Base-by-base conservation (phyloP, 129 eudicot genomes). In the Centella asiatica region DNA sequence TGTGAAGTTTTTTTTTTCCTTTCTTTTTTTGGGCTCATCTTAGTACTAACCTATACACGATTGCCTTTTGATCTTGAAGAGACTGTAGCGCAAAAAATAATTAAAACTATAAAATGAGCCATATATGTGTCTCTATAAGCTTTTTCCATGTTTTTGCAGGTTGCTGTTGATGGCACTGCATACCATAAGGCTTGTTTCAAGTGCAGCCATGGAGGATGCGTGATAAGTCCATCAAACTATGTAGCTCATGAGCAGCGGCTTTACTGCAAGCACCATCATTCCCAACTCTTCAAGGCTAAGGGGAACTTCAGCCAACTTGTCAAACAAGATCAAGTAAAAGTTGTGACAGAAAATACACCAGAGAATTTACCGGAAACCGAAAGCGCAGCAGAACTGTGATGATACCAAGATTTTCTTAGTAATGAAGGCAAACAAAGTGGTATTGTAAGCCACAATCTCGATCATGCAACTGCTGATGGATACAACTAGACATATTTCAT, bases 121-220 rank as follows among this genome's bases (percentile, higher is more conserved):
- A n/a, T n/a, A n/a, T n/a, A n/a, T n/a, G n/a, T n/a, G n/a, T n/a
- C n/a, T n/a, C n/a, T n/a, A n/a, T n/a, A 65, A n/a, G 25, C 17
- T 62, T 68, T 3, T 13, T 44, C 44, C 7, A 5, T 40, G 26
- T 25, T 62, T 57, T 63, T 76, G 67, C 70, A 85, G 93, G 87
- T 85, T 66, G 80, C 74, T 5, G 82, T 81, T 32, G 87, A 85
- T 60, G 93, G 87, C 62, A 64, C 64, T 23, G 68, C 85, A 64
- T 85, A 85, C 80, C 93, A 85, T 62, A 75, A 64, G 82, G 63
- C 77, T 9, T 81, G 93, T 69, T 85, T 85, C 74, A 69, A 61
- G 60, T 85, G 93, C 72, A 69, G 84, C 72, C 80, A 72, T 23
- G 93, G 93, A 9, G 87, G 93, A n/a, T 85, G 93, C 58, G 69